phyloP scores from a whole-genome alignment of 1,284 basidiomycete genomes.

The Leccinum angustisporum region DNA sequence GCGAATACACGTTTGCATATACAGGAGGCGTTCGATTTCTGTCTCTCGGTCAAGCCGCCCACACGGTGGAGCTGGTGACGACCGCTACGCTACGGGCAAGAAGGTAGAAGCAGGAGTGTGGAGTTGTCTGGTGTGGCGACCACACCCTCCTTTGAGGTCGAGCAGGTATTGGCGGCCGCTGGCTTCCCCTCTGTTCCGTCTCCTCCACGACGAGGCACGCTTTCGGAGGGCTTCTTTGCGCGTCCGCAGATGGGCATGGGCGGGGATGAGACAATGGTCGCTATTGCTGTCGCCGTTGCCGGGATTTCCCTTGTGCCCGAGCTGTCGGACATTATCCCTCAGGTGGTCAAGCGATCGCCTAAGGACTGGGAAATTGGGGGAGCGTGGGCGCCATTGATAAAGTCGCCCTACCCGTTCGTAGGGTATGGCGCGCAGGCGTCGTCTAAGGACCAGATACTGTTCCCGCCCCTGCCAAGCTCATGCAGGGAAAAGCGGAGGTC shows the following conservation, averaged over 20 bases:
- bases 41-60: conserved; percentile 52
- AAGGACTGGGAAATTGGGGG: conserved; percentile 38
- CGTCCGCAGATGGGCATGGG: conserved; percentile 38
- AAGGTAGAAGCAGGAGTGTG: conserved; percentile 36
- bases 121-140: conserved; percentile 30
- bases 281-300: neutral
- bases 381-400: conserved; percentile 40
- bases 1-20: conserved; percentile 68
- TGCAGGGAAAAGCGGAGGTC: conserved; percentile 36
- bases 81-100: conserved; percentile 19
- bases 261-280: conserved; percentile 2
- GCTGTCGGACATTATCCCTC: conserved; percentile 45
- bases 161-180: conserved; percentile 69
- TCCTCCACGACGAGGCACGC: conserved; percentile 51
- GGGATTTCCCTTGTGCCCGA: conserved; percentile 33
- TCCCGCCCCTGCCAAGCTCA: conserved; percentile 60
- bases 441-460: conserved; percentile 61
- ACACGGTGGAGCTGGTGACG: conserved; percentile 31
- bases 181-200: conserved; percentile 53
- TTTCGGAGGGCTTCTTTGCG: conserved; percentile 64
- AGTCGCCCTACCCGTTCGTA: conserved; percentile 63
- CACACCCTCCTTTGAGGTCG: conserved; percentile 51
- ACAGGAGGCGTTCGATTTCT: conserved; percentile 79
- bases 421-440: conserved; percentile 55
- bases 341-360: conserved; percentile 40